Base-by-base conservation (phyloP, 225 moss, liverwort and hornwort species). In the Sphagnum tenellum region DNA sequence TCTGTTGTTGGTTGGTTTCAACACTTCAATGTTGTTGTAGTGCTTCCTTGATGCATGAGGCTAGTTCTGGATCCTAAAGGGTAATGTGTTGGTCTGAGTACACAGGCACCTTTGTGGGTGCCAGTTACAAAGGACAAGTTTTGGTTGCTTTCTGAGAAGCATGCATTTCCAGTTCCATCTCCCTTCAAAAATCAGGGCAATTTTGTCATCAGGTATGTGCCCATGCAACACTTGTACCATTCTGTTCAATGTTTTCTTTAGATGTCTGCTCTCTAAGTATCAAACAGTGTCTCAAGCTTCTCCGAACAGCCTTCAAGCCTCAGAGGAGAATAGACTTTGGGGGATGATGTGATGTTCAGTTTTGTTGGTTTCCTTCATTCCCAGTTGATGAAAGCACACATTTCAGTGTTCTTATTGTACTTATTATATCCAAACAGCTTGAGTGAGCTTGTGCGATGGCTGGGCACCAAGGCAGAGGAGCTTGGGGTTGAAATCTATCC, bases 401-500 rank as follows among this genome's bases (percentile, higher is more conserved):
- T 29, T 29, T 29, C 29, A 1, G 29, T 29, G 29, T 29, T 29
- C 29, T 29, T 29, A 29, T 29, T 29, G 29, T 29, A 29, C 29
- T 29, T 29, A 29, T 29, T 29, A 29, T 29, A 29, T 29, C 29
- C 60, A 11, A 48, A 50, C 81, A 92, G 92, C 76, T 76, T 92
- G 64, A 89, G 85, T 79, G 82, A 92, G 67, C 87, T 92, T 59
- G 89, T 92, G 66, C 81, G 89, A 57, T 92, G 89, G 92, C 81
- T 92, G 63, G 89, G 89, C 70, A 59, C 57, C 5, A 89, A 92
- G 75, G 92, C 92, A 54, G 89, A 92, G 74, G 92, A 89, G 63
- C 75, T 82, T 67, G 89, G 92, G 58, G 86, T 91, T 57, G 92
- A 92, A 77, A 81, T 89, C 51, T 92, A 92, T 76, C 92, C 89